phyloP scores from a whole-genome alignment of 208 protist genomes.

The Lotmaria passim region DNA sequence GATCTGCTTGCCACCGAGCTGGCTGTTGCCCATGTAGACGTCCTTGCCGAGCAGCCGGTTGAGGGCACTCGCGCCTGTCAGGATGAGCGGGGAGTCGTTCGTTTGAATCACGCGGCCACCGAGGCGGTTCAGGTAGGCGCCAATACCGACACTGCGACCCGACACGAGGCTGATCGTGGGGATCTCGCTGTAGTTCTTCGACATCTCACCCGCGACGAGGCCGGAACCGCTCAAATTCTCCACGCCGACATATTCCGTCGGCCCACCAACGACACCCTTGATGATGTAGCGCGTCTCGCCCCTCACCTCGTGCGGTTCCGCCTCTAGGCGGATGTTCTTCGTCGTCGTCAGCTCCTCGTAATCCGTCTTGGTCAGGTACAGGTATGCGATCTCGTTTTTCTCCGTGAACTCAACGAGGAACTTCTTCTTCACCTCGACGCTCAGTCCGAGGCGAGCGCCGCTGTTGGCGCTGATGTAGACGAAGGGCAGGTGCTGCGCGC shows the following conservation, averaged over 20 bases:
- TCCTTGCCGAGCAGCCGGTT: conserved; percentile 95
- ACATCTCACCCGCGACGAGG: conserved; percentile 97
- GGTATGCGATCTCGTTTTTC: conserved; percentile 91
- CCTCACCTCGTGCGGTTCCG: conserved; percentile 42
- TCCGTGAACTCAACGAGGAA: conserved; percentile 93
- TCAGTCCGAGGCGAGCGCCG: conserved; percentile 97
- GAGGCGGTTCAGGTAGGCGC: conserved; percentile 98
- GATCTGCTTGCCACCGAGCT: conserved; percentile 97
- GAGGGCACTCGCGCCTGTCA: conserved; percentile 94
- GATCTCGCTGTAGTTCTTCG: conserved; percentile 95
- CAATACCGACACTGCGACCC: conserved; percentile 98
- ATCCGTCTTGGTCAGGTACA: conserved; percentile 94
- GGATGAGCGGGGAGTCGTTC: conserved; percentile 91
- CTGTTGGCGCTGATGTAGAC: conserved; percentile 98
- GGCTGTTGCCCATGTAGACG: conserved; percentile 97
- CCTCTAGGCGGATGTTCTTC: conserved; percentile 50
- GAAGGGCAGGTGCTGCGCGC: conserved; percentile 91
- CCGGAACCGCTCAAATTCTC: conserved; percentile 98
- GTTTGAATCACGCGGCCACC: conserved; percentile 97
- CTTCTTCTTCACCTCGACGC: conserved; percentile 91
- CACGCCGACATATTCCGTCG: conserved; percentile 95
- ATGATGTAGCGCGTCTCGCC: conserved; percentile 89
- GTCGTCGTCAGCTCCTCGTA: conserved; percentile 65
- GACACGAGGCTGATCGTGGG: conserved; percentile 98
- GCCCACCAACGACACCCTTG: conserved; percentile 91